Base-by-base conservation (phyloP, 768 basidiomycete species). In the Boletus rubescentipes region DNA sequence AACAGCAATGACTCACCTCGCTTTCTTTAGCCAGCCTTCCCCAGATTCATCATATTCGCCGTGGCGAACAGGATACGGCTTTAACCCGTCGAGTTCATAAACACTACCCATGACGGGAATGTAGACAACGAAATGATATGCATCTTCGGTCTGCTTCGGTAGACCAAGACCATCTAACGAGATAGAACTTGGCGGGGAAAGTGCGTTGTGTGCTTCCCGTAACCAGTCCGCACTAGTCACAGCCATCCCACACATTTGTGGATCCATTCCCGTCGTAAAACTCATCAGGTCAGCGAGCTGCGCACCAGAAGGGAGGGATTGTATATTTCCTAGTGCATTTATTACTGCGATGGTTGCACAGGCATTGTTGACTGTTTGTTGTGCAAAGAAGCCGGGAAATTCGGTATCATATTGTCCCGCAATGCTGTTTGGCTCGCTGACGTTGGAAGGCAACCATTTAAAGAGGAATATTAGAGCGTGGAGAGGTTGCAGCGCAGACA, bases 101-200 rank as follows among this genome's bases (percentile, higher is more conserved):
- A 99, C 72, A 21, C 80, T 79, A 18, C 91, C 96, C 71, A 86
- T 79, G 39, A 85, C 74, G 5, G 96, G 96, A 44, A 96, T 74
- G 69, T 98, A 99, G 11, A 96, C 88, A 38, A 98, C 86, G 65
- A 98, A 99, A 64, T 99, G 96, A 70, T 96, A 99, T 12, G 95
- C 95, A 63, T 98, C 97, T 65, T 86, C 85, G 5, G 73, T 72
- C 61, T 75, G 84, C 60, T 77, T 88, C 26, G 81, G 82, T 20
- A 89, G 75, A 21, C 83, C 86, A 21, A 93, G 79, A 18, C 93
- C 92, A 63, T 93, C 91, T 49, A 96, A 75, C 7, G 91, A 91
- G 61, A 97, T 90, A 1, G 91, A 84, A 53, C 82, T 88, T 14
- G 94, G 93, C 35, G 93, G 91, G 11, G 95, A 93, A 61, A 98